A percentile compares a stretch with the other conserved stretches of the same genome.
Evolutionary conservation across 2,329 filamentous ascomycete species (phyloP).

Genomic region (Hypoxylon sp.): DNA sequence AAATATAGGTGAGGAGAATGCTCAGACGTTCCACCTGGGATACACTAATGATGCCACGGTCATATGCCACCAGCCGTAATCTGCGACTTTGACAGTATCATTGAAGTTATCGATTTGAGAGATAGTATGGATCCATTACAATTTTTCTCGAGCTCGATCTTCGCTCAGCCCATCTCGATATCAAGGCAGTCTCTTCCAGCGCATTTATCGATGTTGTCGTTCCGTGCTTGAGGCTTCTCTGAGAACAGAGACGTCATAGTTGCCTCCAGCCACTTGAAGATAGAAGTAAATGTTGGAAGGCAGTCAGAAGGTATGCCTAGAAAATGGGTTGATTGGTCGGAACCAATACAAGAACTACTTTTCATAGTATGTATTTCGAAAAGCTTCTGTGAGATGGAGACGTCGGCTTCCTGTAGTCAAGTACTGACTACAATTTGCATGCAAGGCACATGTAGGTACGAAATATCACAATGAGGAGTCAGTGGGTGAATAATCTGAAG

Average conservation of each 20-base stretch:
- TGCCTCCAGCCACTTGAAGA: too few species aligned
- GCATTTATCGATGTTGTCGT: not conserved
- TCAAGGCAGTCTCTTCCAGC: not conserved
- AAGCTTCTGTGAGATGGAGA: not conserved
- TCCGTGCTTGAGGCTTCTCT: not conserved
- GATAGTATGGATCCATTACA: too few species aligned
- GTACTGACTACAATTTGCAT: not conserved
- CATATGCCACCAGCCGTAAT: conserved; percentile 2
- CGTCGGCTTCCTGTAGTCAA: not conserved
- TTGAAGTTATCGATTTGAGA: too few species aligned
- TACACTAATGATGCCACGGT: not conserved
- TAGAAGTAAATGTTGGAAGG: too few species aligned
- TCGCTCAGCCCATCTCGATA: not conserved
- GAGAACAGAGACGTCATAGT: too few species aligned
- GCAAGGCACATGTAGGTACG: too few species aligned
- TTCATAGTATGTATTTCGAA: not conserved
- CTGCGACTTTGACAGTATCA: not conserved
- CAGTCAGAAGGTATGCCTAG: too few species aligned
- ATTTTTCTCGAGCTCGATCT: not conserved
- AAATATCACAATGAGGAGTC: too few species aligned
- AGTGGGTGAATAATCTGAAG: too few species aligned
- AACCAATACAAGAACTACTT: not conserved
- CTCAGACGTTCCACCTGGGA: not conserved
- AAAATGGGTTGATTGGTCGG: not conserved
- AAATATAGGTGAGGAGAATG: not conserved